Conservation (phyloP, 148 eudicot species). For the Polygonum aviculare region DNA sequence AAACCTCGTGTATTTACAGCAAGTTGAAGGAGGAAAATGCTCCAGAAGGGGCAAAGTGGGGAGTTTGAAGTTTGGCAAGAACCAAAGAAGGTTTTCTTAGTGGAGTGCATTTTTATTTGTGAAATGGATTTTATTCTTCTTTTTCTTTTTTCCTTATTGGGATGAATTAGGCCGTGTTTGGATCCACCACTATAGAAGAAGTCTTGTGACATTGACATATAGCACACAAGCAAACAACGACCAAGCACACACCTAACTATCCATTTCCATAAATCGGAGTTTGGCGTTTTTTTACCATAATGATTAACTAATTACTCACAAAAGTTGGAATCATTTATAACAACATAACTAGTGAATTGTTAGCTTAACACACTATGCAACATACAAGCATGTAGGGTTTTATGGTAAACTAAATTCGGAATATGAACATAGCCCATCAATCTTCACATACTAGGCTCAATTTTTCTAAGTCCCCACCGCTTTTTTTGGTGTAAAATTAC, state of each 20-base stretch:
- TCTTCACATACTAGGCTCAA: too few relatives aligned
- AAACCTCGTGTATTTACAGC: not conserved
- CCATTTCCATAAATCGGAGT: not conserved
- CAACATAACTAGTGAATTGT: too few relatives aligned
- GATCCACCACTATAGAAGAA: not conserved
- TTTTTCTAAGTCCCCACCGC: too few relatives aligned
- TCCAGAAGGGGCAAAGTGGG: slow-evolving; percentile 1
- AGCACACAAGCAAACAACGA: not conserved
- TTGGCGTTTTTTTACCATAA: not conserved
- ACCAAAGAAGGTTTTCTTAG: slow-evolving; percentile 5
- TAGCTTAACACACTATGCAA: too few relatives aligned
- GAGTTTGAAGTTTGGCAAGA: not conserved
- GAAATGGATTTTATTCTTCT: not conserved
- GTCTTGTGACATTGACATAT: not conserved
- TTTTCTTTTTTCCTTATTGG: not conserved
- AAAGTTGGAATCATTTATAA: too few relatives aligned
- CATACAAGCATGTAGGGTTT: too few relatives aligned
- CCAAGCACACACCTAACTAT: slow-evolving; percentile 4
- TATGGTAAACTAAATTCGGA: too few relatives aligned
- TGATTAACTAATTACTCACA: too few relatives aligned
- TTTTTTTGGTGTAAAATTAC: too few relatives aligned
- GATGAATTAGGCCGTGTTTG: not conserved
- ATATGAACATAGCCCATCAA: too few relatives aligned
- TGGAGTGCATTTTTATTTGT: slow-evolving; percentile 4
- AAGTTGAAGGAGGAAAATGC: not conserved